These are phyloP conservation scores for Artemisia annua DNA, from an alignment of 129 eudicot genomes.

Conservation along the genomic window DNA sequence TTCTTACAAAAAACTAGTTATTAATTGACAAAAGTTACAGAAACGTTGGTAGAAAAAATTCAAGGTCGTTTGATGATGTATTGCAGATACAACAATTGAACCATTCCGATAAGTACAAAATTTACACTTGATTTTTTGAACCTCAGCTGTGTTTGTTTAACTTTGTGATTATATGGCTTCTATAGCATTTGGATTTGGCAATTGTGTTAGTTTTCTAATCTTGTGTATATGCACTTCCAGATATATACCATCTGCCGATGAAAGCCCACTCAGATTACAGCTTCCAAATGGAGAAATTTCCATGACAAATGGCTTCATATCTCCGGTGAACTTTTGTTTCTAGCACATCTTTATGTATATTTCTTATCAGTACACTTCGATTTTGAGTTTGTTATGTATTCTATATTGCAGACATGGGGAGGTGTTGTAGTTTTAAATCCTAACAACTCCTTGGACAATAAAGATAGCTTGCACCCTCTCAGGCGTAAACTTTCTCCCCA, in stretches of 20 bases:
- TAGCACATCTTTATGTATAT: conserved; percentile 17
- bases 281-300: conserved; percentile 88
- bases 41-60: neutral
- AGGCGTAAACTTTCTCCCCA: conserved; percentile 53
- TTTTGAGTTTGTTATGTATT: conserved; percentile 16
- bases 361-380: conserved; percentile 3
- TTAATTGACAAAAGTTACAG: neutral
- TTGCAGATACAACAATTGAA: conserved; percentile 10
- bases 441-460: conserved; percentile 45
- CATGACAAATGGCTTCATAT: conserved; percentile 81
- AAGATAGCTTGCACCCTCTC: conserved; percentile 29
- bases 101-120: neutral
- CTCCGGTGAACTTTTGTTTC: conserved; percentile 61
- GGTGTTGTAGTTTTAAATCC: conserved; percentile 93
- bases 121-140: neutral
- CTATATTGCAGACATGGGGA: conserved; percentile 91
- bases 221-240: conserved; percentile 45
- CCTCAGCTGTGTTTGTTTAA: conserved; percentile 4
- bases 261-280: conserved; percentile 90
- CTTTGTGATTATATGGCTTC: conserved; percentile 9
- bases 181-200: neutral
- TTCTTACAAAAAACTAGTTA: conserved; percentile 9
- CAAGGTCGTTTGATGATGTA: conserved; percentile 12
- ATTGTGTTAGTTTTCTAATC: conserved; percentile 20
- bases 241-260: conserved; percentile 84